phyloP scores from a whole-genome alignment of 805 yeast species.

The Lachancea waltii region DNA sequence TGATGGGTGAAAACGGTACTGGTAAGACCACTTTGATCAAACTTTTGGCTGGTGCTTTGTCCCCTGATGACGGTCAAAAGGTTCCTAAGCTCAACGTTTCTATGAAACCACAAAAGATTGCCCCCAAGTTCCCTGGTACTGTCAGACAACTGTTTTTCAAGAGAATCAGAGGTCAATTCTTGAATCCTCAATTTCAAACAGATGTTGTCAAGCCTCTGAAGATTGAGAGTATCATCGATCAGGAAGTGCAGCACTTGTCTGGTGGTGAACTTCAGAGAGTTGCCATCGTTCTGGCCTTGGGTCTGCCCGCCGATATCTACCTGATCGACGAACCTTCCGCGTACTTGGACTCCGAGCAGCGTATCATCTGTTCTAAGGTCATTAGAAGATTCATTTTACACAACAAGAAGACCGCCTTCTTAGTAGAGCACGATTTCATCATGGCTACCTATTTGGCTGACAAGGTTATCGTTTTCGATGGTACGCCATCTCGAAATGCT shows the following conservation, averaged over 20 bases:
- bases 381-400: constrained; percentile 94
- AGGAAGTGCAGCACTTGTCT: constrained; percentile 93
- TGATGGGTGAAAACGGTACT: constrained; percentile 99
- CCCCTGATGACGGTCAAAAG: constrained; percentile 79
- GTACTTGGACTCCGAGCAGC: constrained; percentile 97
- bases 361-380: constrained; percentile 97
- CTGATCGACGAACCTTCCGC: constrained; percentile 99
- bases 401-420: constrained; percentile 96
- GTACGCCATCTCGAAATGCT: constrained; percentile 82
- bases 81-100: constrained; percentile 88
- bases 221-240: constrained; percentile 91
- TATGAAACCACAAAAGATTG: constrained; percentile 98
- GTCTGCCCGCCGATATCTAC: constrained; percentile 92
- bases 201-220: constrained; percentile 94
- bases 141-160: constrained; percentile 96
- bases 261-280: constrained; percentile 99
- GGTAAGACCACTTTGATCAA: constrained; percentile 98
- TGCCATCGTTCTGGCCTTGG: constrained; percentile 91
- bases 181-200: constrained; percentile 96
- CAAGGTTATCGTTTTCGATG: constrained; percentile 97
- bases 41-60: constrained; percentile 85
- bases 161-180: constrained; percentile 88
- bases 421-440: constrained; percentile 99
- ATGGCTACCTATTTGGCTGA: constrained; percentile 99
- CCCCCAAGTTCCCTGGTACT: constrained; percentile 98